Base-by-base conservation (phyloP, 2,329 filamentous ascomycete species). In the Knufia fluminis region DNA sequence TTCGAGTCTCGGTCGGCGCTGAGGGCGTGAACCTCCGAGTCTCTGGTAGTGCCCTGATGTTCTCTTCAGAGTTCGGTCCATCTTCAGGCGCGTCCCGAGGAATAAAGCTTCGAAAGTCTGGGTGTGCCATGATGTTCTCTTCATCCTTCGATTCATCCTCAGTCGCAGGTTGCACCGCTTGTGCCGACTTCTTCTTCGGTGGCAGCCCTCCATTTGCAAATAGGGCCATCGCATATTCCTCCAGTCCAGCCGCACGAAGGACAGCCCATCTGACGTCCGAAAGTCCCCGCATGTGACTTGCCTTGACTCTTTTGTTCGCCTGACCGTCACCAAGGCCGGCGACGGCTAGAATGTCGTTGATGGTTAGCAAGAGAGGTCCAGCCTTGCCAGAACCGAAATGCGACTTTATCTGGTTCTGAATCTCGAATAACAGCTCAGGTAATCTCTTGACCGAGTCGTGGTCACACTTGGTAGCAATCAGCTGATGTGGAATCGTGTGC, bases 401-500 rank as follows among this genome's bases (percentile, higher is more conserved):
- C 2, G 69, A 67, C 43, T 79, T 67, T 4, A 77, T 56, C 16
- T 62, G 51, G n/a, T 64, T 57, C 54, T 63, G 65, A 0, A 76
- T 58, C 8, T 60, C 56, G 26, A 68, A 61, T 35, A 72, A 66
- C 16, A 65, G 58, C 10, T 61, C 62, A 10, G 68, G 63, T 19
- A 79, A 57, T 3, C 61, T 56, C 24, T 36, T 59, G 28, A 60
- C 65, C 32, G 59, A 57, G 48, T 63, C 43, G 42, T 53, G 57
- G 60, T 87, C 83, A 4, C 77, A 72, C 62, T 86, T 86, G 4
- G 75, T 77, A n/a, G 86, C 60, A 14, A 87, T 68, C 14, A 86
- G 67, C 61, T 86, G 82, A 61, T 81, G 79, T 0, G 77, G 70
- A 14, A 85, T 74, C 1, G 73, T 74, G n/a, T 73, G 68, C 40